These are phyloP conservation scores for Picea glauca DNA, from an alignment of 75 land plant genomes.

Conservation along the genomic window DNA sequence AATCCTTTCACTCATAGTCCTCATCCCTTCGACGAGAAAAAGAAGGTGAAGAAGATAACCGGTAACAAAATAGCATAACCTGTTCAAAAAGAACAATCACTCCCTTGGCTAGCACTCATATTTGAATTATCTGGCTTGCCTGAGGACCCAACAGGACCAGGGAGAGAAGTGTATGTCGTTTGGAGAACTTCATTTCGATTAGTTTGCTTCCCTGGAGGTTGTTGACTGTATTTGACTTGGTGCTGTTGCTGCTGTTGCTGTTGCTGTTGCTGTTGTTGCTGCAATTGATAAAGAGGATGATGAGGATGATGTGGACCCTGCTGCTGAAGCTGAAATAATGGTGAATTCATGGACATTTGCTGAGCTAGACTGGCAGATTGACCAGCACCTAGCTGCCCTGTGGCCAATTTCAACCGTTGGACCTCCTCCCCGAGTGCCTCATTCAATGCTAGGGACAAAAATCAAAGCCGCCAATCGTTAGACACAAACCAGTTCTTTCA, in stretches of 20 bases:
- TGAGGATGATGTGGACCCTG: slow-evolving; percentile 11
- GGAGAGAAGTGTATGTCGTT: background rate
- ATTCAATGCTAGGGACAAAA: slow-evolving; percentile 56
- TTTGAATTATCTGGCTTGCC: background rate
- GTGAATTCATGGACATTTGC: slow-evolving; percentile 25
- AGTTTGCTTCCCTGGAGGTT: slow-evolving; percentile 8
- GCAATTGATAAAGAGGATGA: slow-evolving; percentile 5
- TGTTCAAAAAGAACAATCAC: background rate
- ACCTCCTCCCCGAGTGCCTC: slow-evolving; percentile 81
- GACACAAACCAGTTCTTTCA: background rate
- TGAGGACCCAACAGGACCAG: background rate
- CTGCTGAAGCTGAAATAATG: slow-evolving; percentile 29
- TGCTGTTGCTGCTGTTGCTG: slow-evolving; percentile 1
- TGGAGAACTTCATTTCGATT: slow-evolving; percentile 5
- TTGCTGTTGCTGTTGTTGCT: background rate
- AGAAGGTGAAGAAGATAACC: background rate
- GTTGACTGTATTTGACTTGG: background rate
- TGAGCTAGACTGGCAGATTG: slow-evolving; percentile 19
- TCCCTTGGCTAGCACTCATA: slow-evolving; percentile 4
- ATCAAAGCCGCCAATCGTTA: background rate
- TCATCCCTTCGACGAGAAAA: background rate
- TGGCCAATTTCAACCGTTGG: slow-evolving; percentile 67
- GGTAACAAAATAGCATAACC: slow-evolving; percentile 2
- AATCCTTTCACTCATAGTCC: background rate
- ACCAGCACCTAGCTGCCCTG: slow-evolving; percentile 38